Evolutionary conservation across 179 eudicot genomes (phyloP), one percentile per base, ranked within the genome.

Genomic region (Camellia oleifera): DNA sequence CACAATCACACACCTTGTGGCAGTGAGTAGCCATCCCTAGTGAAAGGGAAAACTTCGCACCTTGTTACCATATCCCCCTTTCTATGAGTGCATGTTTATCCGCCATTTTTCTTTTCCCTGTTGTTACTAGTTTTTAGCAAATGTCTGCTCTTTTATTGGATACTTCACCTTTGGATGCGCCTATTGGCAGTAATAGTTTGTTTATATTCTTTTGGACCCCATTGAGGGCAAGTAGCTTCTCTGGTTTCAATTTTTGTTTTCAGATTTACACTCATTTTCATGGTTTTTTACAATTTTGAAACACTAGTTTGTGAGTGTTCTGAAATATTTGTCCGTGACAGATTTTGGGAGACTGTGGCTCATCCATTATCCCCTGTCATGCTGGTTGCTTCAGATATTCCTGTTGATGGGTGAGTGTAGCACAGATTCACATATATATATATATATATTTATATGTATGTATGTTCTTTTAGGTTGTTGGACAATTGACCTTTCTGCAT

Each of bases 271-370:
- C 13, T 54, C 32, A 46, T 9, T 26, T 73, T 52, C 68, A 14
- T 20, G 46, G 18, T 20, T 78, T 52, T 48, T 57, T 8, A 3
- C 45, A 14, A 9, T 9, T 32, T 32, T n/a, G 17, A 42, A 50
- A 20, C 10, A 11, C 26, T 6, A 57, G 46, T 79, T 69, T 61
- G 20, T n/a, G 52, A 18, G 40, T 74, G 81, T 80, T 40, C 57
- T 50, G 52, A 50, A 69, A 5, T 5, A 17, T 64, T 67, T 61
- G 61, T 72, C 54, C 48, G 15, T 45, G 40, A 69, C 86, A 92
- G 97, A 62, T 92, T 92, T 88, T 88, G 90, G 97, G 77, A 81
- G 26, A 86, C 91, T 67, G 80, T 83, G 77, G 81, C 80, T 53
- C 83, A 92, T 77, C 87, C 85, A 52, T 67, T 91, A 70, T 74